phyloP scores from a whole-genome alignment of 2,329 filamentous ascomycete species.

The Fusarium guadeloupense region DNA sequence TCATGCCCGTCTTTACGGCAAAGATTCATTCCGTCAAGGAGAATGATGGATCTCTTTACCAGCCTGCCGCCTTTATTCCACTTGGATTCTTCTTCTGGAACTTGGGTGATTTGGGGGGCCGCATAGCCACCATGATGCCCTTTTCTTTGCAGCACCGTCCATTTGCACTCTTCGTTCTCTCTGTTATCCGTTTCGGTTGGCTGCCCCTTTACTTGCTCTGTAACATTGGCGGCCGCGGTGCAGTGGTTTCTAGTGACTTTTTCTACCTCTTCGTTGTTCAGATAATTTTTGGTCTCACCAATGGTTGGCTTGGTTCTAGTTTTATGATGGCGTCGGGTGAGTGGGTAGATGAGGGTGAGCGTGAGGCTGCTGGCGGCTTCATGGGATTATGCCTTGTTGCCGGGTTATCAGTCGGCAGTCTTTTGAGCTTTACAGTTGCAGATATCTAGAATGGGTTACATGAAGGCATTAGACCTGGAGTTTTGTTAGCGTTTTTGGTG shows the following conservation, averaged over 20 bases:
- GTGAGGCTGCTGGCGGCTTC: conserved; percentile 89
- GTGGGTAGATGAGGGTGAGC: conserved; percentile 83
- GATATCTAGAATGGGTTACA: conserved; percentile 50
- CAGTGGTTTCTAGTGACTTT: conserved; percentile 78
- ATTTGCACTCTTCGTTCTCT: conserved; percentile 70
- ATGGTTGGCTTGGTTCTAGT: conserved; percentile 85
- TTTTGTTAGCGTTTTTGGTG: conserved; percentile 13
- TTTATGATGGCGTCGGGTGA: conserved; percentile 91
- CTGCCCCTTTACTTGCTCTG: conserved; percentile 90
- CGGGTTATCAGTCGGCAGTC: conserved; percentile 84
- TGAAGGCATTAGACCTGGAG: conserved; percentile 16
- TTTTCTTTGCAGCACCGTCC: conserved; percentile 70
- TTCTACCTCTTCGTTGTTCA: conserved; percentile 91
- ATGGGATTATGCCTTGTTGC: conserved; percentile 92
- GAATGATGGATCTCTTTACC: conserved; percentile 66
- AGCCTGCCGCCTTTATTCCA: conserved; percentile 83
- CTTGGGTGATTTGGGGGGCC: conserved; percentile 81
- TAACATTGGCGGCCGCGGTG: conserved; percentile 82
- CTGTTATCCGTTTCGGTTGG: conserved; percentile 73
- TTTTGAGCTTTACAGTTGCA: conserved; percentile 83
- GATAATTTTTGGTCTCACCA: conserved; percentile 82
- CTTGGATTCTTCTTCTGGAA: conserved; percentile 96
- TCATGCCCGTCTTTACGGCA: conserved; percentile 90
- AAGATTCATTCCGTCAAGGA: conserved; percentile 62
- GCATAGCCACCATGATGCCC: conserved; percentile 71